A percentile compares a stretch with the other conserved stretches of the same genome.
These are phyloP conservation scores for Ophiostoma novo-ulmi DNA, from an alignment of 2,329 filamentous ascomycete genomes.

Conservation along the genomic window DNA sequence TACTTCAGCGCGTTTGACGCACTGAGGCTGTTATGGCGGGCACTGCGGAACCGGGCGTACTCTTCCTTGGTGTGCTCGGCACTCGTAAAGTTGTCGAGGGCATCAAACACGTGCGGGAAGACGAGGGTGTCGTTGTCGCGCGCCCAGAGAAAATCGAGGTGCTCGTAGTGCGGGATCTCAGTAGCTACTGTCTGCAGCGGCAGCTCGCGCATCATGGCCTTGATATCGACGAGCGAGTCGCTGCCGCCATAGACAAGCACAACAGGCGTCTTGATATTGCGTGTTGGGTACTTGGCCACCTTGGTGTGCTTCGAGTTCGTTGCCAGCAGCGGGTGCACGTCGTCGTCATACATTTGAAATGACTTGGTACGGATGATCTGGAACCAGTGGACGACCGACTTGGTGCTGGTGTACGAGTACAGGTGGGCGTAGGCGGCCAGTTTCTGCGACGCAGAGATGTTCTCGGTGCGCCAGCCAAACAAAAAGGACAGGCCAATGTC, in stretches of 20 bases:
- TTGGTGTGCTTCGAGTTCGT: slow-evolving; percentile 84
- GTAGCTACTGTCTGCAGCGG: slow-evolving; percentile 79
- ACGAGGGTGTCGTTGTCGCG: slow-evolving; percentile 76
- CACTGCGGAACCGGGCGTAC: slow-evolving; percentile 53
- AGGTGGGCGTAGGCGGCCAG: slow-evolving; percentile 92
- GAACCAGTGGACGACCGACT: slow-evolving; percentile 98
- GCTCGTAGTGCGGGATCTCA: slow-evolving; percentile 88
- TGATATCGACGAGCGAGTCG: slow-evolving; percentile 90
- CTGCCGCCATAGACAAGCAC: slow-evolving; percentile 89
- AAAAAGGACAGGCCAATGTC: slow-evolving; percentile 76
- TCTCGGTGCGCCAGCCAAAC: slow-evolving; percentile 82
- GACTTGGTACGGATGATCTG: slow-evolving; percentile 95
- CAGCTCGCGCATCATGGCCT: slow-evolving; percentile 83
- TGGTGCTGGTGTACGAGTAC: slow-evolving; percentile 94
- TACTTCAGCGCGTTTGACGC: slow-evolving; percentile 20
- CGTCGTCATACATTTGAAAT: slow-evolving; percentile 98
- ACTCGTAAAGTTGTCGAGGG: slow-evolving; percentile 66
- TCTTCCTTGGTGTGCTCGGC: slow-evolving; percentile 56
- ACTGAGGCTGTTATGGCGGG: slow-evolving; percentile 47
- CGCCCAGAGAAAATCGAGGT: slow-evolving; percentile 95
- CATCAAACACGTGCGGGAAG: slow-evolving; percentile 87
- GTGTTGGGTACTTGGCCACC: slow-evolving; percentile 90
- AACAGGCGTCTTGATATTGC: slow-evolving; percentile 94
- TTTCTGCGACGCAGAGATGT: slow-evolving; percentile 83
- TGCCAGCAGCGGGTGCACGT: slow-evolving; percentile 71